These are phyloP conservation scores for Sclerotinia nivalis DNA, from an alignment of 2,329 filamentous ascomycete species.

Conservation along the genomic window DNA sequence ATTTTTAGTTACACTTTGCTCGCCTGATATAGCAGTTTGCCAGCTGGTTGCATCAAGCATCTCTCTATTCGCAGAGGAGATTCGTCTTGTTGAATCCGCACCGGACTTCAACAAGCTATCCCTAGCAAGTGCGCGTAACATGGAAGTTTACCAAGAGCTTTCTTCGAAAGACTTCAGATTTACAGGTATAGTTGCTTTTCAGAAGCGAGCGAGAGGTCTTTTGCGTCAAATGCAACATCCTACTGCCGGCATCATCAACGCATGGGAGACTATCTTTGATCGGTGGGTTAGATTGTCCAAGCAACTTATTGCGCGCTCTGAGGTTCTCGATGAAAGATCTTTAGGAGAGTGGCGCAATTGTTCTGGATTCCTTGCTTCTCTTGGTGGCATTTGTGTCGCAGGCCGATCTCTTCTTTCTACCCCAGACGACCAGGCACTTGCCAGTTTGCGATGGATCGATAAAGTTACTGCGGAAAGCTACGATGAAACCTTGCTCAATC, in stretches of 20 bases:
- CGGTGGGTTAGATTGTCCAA: constrained; percentile 65
- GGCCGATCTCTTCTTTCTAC: constrained; percentile 50
- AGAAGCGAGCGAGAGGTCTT: constrained; percentile 62
- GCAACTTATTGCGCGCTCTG: constrained; percentile 57
- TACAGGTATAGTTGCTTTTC: constrained; percentile 68
- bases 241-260: constrained; percentile 64
- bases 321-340: constrained; percentile 55
- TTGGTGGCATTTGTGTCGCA: constrained; percentile 65
- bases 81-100: constrained; percentile 53
- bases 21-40: constrained; percentile 64
- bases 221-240: constrained; percentile 62
- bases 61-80: constrained; percentile 62
- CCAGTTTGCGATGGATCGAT: constrained; percentile 61
- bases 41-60: constrained; percentile 64
- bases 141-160: constrained; percentile 61
- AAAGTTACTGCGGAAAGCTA: constrained; percentile 57
- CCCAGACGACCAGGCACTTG: constrained; percentile 58
- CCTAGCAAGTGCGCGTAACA: constrained; percentile 58
- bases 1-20: constrained; percentile 64
- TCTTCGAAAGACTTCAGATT: constrained; percentile 64
- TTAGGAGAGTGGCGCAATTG: constrained; percentile 68
- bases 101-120: constrained; percentile 53
- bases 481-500: constrained; percentile 60
- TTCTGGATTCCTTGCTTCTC: constrained; percentile 66
- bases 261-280: constrained; percentile 67